Evolutionary conservation across 169 alveolate genomes (phyloP), one percentile per base, ranked within the genome.

Genomic region (Miamiensis avidus): DNA sequence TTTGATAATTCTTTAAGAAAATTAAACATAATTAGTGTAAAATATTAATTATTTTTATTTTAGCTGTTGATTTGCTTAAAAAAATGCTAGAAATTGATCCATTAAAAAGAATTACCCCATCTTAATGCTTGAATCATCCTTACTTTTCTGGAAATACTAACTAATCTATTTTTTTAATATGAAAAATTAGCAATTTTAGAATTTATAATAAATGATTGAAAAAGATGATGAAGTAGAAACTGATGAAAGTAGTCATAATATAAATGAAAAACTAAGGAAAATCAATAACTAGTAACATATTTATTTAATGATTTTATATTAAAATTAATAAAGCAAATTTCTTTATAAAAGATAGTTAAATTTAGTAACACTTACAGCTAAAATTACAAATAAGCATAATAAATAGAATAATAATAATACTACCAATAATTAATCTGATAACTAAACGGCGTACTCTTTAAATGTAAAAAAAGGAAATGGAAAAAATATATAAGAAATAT

Each of bases 61-160:
- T 32, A 79, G 84, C 76, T 65, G 29, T 49, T 29, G 82, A 86
- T 81, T 65, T 86, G 25, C n/a, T 86, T 30, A 81, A 86, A 34
- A 89, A 88, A 82, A 89, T 89, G 93, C 82, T 92, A 65, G 92
- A 89, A 78, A 82, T 83, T 30, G 92, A 92, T 82, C 94, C 96
- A n/a, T 78, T 65, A 6, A 83, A 81, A 73, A 90, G 96, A 85
- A 90, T 91, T 16, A 88, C 91, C 30, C 91, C 93, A 20, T 73
- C 82, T 76, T 90, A 88, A 31, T 93, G 93, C 1, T 34, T 93
- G 28, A 82, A 89, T n/a, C 94, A 90, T 81, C 91, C 74, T 79
- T 79, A 64, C 30, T 29, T 79, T 79, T 34, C 34, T 29, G n/a
- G n/a, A 29, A 72, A 79, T 49, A n/a, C 34, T 29, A 65, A 79